Percentiles rank a stretch among this genome's conserved stretches.
These are phyloP conservation scores for Rubia peregrina DNA, from an alignment of 305 asterid species.

Conservation along the genomic window DNA sequence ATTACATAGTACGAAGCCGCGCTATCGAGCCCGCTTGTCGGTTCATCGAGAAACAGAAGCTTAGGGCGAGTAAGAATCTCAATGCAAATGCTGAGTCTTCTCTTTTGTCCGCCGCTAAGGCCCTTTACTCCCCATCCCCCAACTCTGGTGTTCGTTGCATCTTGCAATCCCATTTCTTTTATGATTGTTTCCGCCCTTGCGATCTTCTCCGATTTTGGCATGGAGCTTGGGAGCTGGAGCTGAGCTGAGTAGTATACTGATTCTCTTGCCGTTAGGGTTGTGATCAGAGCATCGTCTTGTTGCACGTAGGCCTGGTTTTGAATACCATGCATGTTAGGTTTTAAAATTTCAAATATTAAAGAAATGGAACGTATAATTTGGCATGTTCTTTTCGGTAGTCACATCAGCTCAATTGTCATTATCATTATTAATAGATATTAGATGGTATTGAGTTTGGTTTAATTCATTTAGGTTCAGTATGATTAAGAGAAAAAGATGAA, in stretches of 20 bases:
- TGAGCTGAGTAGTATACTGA: constrained; percentile 31
- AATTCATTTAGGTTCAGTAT: no score
- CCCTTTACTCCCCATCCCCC: constrained; percentile 20
- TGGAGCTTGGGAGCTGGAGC: constrained; percentile 29
- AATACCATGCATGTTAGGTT: neutral
- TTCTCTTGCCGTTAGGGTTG: constrained; percentile 33
- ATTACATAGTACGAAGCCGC: constrained; percentile 56
- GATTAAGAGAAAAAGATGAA: no score
- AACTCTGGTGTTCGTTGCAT: constrained; percentile 26
- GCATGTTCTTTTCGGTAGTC: no score
- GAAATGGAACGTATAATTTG: no score
- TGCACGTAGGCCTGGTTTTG: constrained; percentile 56
- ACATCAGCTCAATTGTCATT: no score
- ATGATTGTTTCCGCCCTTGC: constrained; percentile 24
- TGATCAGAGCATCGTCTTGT: constrained; percentile 50
- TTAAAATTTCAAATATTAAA: no score
- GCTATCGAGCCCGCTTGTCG: constrained; percentile 70
- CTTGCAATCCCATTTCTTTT: constrained; percentile 32
- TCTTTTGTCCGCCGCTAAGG: constrained; percentile 33
- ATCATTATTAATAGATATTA: no score
- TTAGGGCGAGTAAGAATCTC: constrained; percentile 57
- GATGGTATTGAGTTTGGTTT: no score
- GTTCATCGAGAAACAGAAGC: constrained; percentile 66
- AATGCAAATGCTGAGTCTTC: constrained; percentile 63
- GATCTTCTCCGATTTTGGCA: constrained; percentile 18